Evolutionary conservation across 148 eudicot species (phyloP).

Genomic region (Rhododendron ovatum): DNA sequence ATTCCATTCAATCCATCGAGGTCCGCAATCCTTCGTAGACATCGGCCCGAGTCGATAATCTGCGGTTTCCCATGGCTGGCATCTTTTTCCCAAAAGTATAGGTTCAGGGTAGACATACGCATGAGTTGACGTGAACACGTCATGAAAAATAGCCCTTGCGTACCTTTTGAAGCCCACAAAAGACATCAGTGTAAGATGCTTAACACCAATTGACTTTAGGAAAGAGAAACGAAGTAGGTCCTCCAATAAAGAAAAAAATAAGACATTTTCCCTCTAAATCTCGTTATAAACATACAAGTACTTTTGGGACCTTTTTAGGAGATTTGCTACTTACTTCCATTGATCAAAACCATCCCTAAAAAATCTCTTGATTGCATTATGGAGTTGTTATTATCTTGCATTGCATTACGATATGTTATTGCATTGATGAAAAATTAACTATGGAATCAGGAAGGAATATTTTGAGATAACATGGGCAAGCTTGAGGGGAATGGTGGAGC

Average conservation of each 20-base stretch:
- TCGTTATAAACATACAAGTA: not conserved
- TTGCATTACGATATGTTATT: not conserved
- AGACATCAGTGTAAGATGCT: not conserved
- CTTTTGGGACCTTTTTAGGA: not conserved
- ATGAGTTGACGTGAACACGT: not conserved
- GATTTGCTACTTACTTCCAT: not conserved
- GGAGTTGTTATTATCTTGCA: not conserved
- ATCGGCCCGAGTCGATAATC: not conserved
- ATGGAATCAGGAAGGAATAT: slow-evolving; percentile 43
- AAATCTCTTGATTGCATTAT: not conserved
- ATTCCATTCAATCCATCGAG: not conserved
- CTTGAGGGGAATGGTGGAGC: slow-evolving; percentile 60
- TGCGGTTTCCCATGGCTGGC: not conserved
- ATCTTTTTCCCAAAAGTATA: not conserved
- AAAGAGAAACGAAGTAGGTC: not conserved
- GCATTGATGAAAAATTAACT: not conserved
- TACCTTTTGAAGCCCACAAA: not conserved
- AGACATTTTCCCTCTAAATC: not conserved
- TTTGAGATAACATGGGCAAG: slow-evolving; percentile 61
- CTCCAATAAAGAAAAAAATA: not conserved
- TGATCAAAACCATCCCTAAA: not conserved
- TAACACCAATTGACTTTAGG: not conserved
- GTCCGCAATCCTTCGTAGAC: not conserved
- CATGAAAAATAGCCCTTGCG: not conserved
- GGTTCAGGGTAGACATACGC: not conserved